Evolutionary conservation across 2,329 filamentous ascomycete species (phyloP).

Genomic region (Neofusicoccum sp.): DNA sequence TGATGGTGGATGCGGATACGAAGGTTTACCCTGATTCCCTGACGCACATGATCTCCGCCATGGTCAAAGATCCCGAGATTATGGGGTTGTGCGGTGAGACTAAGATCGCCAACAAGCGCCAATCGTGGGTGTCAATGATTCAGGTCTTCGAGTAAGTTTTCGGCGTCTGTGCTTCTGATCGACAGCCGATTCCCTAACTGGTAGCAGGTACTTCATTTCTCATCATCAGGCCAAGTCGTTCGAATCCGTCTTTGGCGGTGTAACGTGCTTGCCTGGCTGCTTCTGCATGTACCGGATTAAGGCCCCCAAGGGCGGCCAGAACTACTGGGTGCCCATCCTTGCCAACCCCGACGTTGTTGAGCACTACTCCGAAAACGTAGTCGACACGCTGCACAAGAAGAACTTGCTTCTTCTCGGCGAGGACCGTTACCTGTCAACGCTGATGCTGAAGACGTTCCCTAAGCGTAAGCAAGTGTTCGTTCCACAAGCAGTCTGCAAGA

Average conservation of each 20-base stretch:
- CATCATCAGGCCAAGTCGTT: conserved; percentile 97
- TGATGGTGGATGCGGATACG: conserved; percentile 99
- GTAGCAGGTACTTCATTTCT: conserved; percentile 82
- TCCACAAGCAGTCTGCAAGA: conserved; percentile 98
- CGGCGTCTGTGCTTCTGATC: conserved; percentile 14
- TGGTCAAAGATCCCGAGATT: conserved; percentile 98
- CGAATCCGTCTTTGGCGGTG: conserved; percentile 97
- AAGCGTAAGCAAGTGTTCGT: conserved; percentile 99
- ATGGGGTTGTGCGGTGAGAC: conserved; percentile 99
- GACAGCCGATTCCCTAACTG: conserved; percentile 32
- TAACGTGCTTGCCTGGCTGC: conserved; percentile 96
- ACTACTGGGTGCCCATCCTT: conserved; percentile 99
- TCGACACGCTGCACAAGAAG: conserved; percentile 98
- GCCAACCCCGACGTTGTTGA: conserved; percentile 98
- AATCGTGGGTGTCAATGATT: conserved; percentile 94
- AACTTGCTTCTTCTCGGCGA: conserved; percentile 89
- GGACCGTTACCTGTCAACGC: conserved; percentile 91
- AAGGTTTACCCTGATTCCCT: conserved; percentile 98
- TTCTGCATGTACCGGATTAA: conserved; percentile 99
- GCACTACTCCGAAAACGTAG: conserved; percentile 98
- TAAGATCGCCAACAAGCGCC: conserved; percentile 98
- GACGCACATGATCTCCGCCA: conserved; percentile 98
- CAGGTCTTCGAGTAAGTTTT: conserved; percentile 84
- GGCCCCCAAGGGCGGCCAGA: conserved; percentile 94
- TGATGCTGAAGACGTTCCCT: conserved; percentile 98